Base-by-base conservation (phyloP, 306 rosid genomes). In the Astragalus glycyphyllos region DNA sequence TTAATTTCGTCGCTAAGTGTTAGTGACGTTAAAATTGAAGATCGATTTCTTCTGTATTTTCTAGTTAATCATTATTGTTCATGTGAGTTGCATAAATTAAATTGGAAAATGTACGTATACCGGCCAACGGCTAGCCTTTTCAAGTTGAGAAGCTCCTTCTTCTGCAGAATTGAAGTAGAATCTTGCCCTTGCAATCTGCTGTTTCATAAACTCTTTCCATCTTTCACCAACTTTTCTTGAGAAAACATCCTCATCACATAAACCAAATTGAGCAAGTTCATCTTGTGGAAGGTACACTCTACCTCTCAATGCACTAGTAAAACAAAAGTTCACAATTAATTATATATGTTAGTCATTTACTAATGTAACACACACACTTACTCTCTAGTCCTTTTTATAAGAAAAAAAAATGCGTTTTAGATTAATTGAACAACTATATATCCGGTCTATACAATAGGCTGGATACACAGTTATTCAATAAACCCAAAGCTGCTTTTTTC, bases 51-150 rank as follows among this genome's bases (percentile, higher is more conserved):
- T n/a, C n/a, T n/a, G n/a, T n/a, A n/a, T n/a, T n/a, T n/a, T 20
- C 23, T 20, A 20, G 23, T 26, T 26, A 26, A 26, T n/a, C n/a
- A n/a, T n/a, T n/a, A n/a, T n/a, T n/a, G n/a, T n/a, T n/a, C n/a
- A n/a, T n/a, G n/a, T n/a, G n/a, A n/a, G n/a, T n/a, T n/a, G n/a
- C n/a, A n/a, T n/a, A n/a, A n/a, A n/a, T 26, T 26, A 26, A 26
- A 26, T 26, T 26, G 31, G 31, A 26, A 26, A 26, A 50, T 15
- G 26, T 45, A 26, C 3, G 7, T 37, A 10, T 86, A 92, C 93
- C 69, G 97, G 98, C 98, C 98, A 90, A 58, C 97, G 96, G 79
- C 98, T 92, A 7, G 76, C 89, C 64, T 90, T 86, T 55, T 92
- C 86, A 41, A 90, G 96, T 71, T 92, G 97, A 73, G 87, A 88